These are phyloP conservation scores for Xylaria sp. DNA, from an alignment of 2,329 filamentous ascomycete species.

Conservation along the genomic window DNA sequence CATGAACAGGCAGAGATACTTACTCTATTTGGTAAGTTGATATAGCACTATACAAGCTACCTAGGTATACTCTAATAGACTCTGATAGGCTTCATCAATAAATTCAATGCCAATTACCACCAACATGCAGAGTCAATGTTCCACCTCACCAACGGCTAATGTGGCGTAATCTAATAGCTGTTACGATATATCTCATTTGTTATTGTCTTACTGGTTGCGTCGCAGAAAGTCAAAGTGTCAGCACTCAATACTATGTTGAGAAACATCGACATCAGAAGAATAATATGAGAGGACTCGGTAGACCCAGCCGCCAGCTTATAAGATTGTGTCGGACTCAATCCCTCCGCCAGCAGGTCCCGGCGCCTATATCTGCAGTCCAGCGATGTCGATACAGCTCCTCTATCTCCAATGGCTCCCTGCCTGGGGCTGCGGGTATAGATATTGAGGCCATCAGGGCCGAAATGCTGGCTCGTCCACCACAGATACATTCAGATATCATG, in stretches of 20 bases:
- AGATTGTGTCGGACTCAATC: slow-evolving; percentile 6
- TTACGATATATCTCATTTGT: not conserved
- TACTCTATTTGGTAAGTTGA: not conserved
- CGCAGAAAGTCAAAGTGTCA: not conserved
- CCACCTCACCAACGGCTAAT: not conserved
- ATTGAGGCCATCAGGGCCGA: slow-evolving; percentile 40
- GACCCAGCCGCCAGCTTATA: slow-evolving; percentile 12
- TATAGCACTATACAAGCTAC: not conserved
- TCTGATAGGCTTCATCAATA: not conserved
- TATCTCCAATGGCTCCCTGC: not conserved
- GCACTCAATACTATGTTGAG: slow-evolving; percentile 3
- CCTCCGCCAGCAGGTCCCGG: not conserved
- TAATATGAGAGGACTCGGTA: slow-evolving; percentile 27
- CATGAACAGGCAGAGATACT: not conserved
- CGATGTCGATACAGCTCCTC: slow-evolving; percentile 17
- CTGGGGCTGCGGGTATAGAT: slow-evolving; percentile 21
- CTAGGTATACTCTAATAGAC: too few species aligned
- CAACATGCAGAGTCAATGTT: not conserved
- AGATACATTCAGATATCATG: slow-evolving; percentile 49
- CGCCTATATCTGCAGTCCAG: not conserved
- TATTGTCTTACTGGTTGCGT: not conserved
- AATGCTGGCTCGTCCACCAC: slow-evolving; percentile 43
- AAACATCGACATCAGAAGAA: slow-evolving; percentile 3
- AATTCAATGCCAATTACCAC: not conserved
- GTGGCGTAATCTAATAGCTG: not conserved